Evolutionary conservation across 192 early-diverging fungal species (phyloP).

Genomic region (Thoreauomyces humboldtii): DNA sequence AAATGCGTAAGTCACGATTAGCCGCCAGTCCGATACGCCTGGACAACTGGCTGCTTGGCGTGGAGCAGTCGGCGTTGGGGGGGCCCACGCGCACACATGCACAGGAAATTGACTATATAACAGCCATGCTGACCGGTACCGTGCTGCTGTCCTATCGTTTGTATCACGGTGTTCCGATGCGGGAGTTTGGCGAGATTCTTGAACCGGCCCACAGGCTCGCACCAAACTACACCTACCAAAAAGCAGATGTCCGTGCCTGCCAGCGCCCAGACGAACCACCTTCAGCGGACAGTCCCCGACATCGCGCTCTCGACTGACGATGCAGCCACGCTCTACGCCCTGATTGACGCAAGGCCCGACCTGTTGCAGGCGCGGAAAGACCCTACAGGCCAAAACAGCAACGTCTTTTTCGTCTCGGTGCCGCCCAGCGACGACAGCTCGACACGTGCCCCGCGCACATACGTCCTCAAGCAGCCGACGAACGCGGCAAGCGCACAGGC

Average conservation of each 20-base stretch:
- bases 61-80: no score
- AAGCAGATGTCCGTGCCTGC: neutral
- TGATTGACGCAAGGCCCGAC: neutral
- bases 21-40: no score
- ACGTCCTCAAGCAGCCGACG: conserved; percentile 1
- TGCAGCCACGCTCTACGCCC: neutral
- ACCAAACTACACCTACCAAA: neutral
- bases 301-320: neutral
- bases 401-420: no score
- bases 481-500: neutral
- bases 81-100: no score
- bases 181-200: neutral
- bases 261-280: neutral
- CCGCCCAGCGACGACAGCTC: no score
- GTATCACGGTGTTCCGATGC: neutral
- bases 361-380: neutral
- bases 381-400: neutral
- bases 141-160: neutral
- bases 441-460: no score
- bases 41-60: no score
- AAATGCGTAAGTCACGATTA: no score
- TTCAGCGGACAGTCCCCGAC: neutral
- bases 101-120: no score
- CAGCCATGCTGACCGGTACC: no score
- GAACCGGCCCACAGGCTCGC: neutral